Evolutionary conservation across 768 basidiomycete species (phyloP), one percentile per base, ranked within the genome.

Genomic region (Stropharia rugosoannulata): DNA sequence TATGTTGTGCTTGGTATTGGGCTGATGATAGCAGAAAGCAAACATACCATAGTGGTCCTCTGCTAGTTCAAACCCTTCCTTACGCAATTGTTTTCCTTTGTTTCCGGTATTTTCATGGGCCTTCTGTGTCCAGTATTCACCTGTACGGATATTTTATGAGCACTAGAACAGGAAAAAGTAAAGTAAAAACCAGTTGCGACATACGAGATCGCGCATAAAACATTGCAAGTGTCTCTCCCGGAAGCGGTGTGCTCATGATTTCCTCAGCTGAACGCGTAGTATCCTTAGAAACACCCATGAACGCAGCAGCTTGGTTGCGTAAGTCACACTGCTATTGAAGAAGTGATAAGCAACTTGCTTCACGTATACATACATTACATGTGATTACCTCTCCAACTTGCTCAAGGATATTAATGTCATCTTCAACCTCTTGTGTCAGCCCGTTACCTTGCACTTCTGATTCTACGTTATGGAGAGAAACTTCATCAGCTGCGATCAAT

Each of bases 121-220:
- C 62, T 84, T 87, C 59, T 84, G 83, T 0, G 88, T 78, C 93
- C 94, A 95, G 64, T 86, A 85, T 61, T 89, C 87, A 12, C 87
- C 87, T 90, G n/a, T 18, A 2, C 35, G 27, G 12, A 36, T 38
- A 29, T 13, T 41, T 29, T 6, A 57, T 49, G 29, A 32, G 44
- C 40, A 27, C 35, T n/a, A 38, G 27, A 41, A 22, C 25, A 19
- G 42, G 22, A 41, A 1, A 29, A 15, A 18, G 22, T n/a, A 29
- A 38, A 9, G 37, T 43, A 27, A 6, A 25, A 25, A 44, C 29
- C n/a, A 12, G 29, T n/a, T 32, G 18, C 5, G 10, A 76, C 87
- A 62, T 67, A 88, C 90, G 82, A 15, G 89, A 86, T 7, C 93
- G 83, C 5, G 87, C 84, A 62, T 93, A 95, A 67, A 95, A 95